These are phyloP conservation scores for Phaeosphaeriaceae sp. DNA, from an alignment of 2,329 filamentous ascomycete genomes.

Conservation along the genomic window DNA sequence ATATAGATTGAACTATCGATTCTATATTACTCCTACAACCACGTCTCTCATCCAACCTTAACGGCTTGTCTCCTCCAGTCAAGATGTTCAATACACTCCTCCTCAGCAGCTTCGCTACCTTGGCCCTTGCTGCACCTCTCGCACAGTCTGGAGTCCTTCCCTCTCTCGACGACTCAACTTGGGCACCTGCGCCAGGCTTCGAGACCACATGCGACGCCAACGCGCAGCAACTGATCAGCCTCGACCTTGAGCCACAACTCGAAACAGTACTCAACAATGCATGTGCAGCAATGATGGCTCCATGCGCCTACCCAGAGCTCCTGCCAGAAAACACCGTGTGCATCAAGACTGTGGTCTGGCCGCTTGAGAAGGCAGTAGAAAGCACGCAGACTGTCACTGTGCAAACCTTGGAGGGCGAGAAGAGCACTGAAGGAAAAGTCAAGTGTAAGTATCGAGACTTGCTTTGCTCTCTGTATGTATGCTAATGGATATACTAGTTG, in stretches of 20 bases:
- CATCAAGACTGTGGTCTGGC: constrained; percentile 22
- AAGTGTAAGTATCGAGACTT: constrained; percentile 21
- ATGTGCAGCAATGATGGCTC: constrained; percentile 37
- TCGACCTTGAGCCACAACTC: constrained; percentile 26
- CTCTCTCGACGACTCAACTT: constrained; percentile 16
- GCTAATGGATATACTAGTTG: constrained; percentile 22
- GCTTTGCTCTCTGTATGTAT: not conserved
- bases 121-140: not conserved
- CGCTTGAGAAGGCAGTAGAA: constrained; percentile 21
- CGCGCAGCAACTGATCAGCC: constrained; percentile 27
- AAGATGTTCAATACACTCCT: not conserved
- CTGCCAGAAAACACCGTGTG: constrained; percentile 21
- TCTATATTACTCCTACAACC: not conserved
- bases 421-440: constrained; percentile 24
- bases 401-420: constrained; percentile 16
- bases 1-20: not conserved
- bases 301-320: constrained; percentile 31
- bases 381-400: constrained; percentile 28
- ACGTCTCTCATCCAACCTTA: not conserved
- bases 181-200: constrained; percentile 24
- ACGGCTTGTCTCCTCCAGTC: not conserved
- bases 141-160: not conserved
- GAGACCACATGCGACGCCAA: constrained; percentile 23
- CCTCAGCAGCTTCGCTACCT: not conserved
- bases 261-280: constrained; percentile 30